Conservation (phyloP, 2,329 filamentous ascomycete genomes). For the Fusarium compactum region DNA sequence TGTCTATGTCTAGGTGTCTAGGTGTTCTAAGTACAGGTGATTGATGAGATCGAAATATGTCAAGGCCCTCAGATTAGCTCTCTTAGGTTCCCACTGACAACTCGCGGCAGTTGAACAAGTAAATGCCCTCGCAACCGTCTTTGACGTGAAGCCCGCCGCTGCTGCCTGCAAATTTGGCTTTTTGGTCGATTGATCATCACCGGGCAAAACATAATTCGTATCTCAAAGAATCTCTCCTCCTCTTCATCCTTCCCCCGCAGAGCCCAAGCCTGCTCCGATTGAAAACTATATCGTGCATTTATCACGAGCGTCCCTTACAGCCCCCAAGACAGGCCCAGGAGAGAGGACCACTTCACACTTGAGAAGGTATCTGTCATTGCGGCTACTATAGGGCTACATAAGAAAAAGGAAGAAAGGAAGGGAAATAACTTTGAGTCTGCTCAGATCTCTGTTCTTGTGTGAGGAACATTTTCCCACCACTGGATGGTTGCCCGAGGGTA, state of each 20-base stretch:
- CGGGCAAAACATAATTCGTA: conserved; percentile 50
- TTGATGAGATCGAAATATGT: conserved; percentile 29
- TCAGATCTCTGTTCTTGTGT: conserved; percentile 65
- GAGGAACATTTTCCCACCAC: conserved; percentile 38
- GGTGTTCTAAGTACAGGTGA: not conserved
- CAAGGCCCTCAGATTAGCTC: conserved; percentile 67
- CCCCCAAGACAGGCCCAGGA: not conserved
- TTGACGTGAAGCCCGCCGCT: conserved; percentile 45
- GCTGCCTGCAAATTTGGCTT: conserved; percentile 70
- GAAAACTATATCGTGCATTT: conserved; percentile 62
- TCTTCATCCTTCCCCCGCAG: not conserved
- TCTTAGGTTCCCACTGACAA: conserved; percentile 67
- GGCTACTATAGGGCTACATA: conserved; percentile 44
- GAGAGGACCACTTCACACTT: conserved; percentile 36
- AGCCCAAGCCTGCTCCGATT: conserved; percentile 62
- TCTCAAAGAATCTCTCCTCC: conserved; percentile 15
- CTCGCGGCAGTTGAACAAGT: conserved; percentile 48
- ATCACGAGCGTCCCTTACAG: conserved; percentile 48
- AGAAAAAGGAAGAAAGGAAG: not conserved
- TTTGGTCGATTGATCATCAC: conserved; percentile 67
- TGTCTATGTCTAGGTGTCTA: not conserved
- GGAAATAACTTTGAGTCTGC: conserved; percentile 46
- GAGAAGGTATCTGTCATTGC: conserved; percentile 53
- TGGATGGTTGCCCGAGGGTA: conserved; percentile 26
- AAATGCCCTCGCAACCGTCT: conserved; percentile 17